phyloP scores from a whole-genome alignment of 495 filamentous ascomycete species.

The Lasiosphaeriaceae sp. region DNA sequence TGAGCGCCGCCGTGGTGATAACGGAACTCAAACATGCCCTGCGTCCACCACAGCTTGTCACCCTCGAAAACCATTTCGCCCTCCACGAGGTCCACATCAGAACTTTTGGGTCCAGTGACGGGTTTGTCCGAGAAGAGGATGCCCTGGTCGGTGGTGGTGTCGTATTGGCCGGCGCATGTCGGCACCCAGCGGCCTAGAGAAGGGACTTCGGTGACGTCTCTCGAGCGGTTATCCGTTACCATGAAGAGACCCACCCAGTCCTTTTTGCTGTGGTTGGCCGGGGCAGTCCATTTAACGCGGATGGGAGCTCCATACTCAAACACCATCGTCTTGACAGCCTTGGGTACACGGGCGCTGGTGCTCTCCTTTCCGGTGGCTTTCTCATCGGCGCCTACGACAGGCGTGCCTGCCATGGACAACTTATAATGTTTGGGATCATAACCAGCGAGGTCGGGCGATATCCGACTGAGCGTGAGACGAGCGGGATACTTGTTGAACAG shows the following conservation, averaged over 20 bases:
- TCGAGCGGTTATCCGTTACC: conserved; percentile 84
- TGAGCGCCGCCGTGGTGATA: conserved; percentile 95
- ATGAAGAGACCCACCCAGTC: conserved; percentile 97
- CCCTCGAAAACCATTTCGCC: conserved; percentile 88
- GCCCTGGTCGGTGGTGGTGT: conserved; percentile 72
- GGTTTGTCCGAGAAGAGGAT: conserved; percentile 65
- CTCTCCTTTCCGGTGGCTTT: conserved; percentile 48
- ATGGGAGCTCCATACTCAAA: conserved; percentile 91
- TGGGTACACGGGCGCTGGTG: conserved; percentile 39
- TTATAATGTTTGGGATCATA: conserved; percentile 79
- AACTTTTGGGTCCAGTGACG: conserved; percentile 46
- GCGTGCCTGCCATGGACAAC: conserved; percentile 66
- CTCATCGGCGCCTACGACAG: conserved; percentile 48
- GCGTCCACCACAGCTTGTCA: conserved; percentile 96
- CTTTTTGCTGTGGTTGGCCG: conserved; percentile 82
- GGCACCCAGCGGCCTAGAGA: conserved; percentile 91
- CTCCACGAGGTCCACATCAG: conserved; percentile 47
- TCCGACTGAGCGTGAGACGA: conserved; percentile 75
- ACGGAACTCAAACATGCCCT: conserved; percentile 91
- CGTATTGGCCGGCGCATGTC: conserved; percentile 69
- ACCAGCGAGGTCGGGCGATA: conserved; percentile 79
- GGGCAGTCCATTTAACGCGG: conserved; percentile 87
- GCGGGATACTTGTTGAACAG: conserved; percentile 90
- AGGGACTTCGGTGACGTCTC: conserved; percentile 76
- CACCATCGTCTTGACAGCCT: conserved; percentile 62